Conservation (phyloP, 768 basidiomycete species). For the Mrakia frigida region DNA sequence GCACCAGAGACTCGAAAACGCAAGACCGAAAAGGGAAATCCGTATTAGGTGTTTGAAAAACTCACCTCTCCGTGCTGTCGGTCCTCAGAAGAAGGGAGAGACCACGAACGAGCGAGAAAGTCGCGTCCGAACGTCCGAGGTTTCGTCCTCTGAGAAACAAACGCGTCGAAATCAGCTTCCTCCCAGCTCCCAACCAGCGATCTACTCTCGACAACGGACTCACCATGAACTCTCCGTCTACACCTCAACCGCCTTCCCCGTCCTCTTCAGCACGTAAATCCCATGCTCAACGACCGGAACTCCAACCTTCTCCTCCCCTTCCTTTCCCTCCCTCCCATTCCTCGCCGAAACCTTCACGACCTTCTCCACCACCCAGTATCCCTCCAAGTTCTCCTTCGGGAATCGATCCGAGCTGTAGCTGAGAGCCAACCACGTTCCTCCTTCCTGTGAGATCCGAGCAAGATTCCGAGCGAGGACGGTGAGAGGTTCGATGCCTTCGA, state of each 20-base stretch:
- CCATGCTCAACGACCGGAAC: conserved; percentile 10
- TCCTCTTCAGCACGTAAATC: conserved; percentile 2
- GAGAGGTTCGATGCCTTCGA: neutral
- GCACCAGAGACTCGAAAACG: too few relatives aligned
- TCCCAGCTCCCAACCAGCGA: neutral
- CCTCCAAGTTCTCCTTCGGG: neutral
- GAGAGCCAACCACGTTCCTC: neutral
- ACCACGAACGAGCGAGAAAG: too few relatives aligned
- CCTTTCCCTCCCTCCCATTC: neutral
- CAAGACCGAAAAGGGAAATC: too few relatives aligned
- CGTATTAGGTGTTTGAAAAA: too few relatives aligned
- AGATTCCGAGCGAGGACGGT: conserved; percentile 4
- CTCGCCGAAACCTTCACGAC: conserved; percentile 12
- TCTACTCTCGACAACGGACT: too few relatives aligned
- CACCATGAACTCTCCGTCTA: neutral
- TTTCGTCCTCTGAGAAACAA: too few relatives aligned
- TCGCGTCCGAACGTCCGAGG: too few relatives aligned
- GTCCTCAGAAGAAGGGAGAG: too few relatives aligned
- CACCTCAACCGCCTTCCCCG: neutral
- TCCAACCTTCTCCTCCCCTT: conserved; percentile 1
- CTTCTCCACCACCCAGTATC: conserved; percentile 3
- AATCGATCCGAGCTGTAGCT: conserved; percentile 10
- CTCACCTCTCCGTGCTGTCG: too few relatives aligned
- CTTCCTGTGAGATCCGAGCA: neutral
- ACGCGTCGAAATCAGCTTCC: neutral